Percentiles rank a stretch among this genome's conserved stretches.
phyloP scores from a whole-genome alignment of 106 monocot genomes.

The Platanthera guangdongensis region DNA sequence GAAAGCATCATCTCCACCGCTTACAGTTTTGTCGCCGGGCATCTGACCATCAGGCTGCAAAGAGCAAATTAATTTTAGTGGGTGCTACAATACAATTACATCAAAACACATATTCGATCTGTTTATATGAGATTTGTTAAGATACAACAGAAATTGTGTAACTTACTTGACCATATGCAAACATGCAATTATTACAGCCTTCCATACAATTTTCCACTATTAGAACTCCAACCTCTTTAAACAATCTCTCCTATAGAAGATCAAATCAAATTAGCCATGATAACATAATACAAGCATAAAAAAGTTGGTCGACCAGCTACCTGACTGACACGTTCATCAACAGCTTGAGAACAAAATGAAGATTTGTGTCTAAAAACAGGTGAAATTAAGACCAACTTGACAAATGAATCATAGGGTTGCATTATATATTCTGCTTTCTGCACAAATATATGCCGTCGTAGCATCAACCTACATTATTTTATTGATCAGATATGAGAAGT shows the following conservation, averaged over 20 bases:
- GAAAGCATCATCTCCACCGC: too few species aligned
- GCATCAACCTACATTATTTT: constrained; percentile 46
- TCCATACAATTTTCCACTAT: constrained; percentile 82
- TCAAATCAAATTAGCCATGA: too few species aligned
- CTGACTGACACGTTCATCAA: too few species aligned
- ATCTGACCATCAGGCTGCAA: too few species aligned
- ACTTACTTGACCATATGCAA: constrained; percentile 76
- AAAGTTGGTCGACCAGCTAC: too few species aligned
- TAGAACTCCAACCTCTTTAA: constrained; percentile 55
- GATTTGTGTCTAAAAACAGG: constrained; percentile 2
- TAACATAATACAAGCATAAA: too few species aligned
- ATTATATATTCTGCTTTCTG: constrained; percentile 76
- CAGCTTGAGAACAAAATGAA: neutral
- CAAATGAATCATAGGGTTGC: constrained; percentile 86
- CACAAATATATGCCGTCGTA: constrained; percentile 74
- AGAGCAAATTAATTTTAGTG: too few species aligned
- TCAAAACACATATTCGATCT: too few species aligned
- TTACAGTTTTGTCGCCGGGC: too few species aligned
- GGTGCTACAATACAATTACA: too few species aligned
- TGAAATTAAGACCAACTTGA: constrained; percentile 47
- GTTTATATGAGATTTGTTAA: too few species aligned
- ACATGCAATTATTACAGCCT: constrained; percentile 81
- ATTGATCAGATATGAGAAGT: neutral
- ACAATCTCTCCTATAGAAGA: constrained; percentile 51
- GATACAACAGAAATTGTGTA: too few species aligned